Evolutionary conservation across 1,139 yeast genomes (phyloP), one percentile per base, ranked within the genome.

Genomic region (Pichia sp.): DNA sequence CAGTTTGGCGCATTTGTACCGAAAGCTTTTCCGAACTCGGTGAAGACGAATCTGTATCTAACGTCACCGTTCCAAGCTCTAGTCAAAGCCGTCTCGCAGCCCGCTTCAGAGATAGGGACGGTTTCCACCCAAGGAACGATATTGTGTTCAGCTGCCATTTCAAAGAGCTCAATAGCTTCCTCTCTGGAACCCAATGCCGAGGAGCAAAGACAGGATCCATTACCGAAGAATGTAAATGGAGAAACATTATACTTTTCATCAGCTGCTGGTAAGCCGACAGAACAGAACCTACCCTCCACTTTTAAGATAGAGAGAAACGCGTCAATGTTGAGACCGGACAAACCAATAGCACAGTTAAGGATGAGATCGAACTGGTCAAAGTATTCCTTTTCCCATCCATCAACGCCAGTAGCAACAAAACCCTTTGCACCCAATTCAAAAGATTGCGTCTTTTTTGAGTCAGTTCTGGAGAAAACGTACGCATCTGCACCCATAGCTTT

Each of bases 41-140:
- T 71, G 49, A 78, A 64, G 12, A 76, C 77, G 51, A 76, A 71
- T 63, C 86, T 72, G 58, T 77, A 79, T 53, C 74, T 70, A 38
- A 74, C 81, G 46, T 77, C 82, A 51, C 80, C 79, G 16, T 62
- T 51, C 48, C 68, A 66, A 43, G 72, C 63, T 55, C 72, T 69
- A 24, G 68, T 63, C 51, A 73, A 63, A n/a, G 73, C 80, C 46
- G 60, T 62, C 32, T 64, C 60, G 34, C 72, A 71, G 44, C 70
- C 69, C 38, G 62, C 67, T 50, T 69, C 77, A 37, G 66, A 61
- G 42, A 77, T 62, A 32, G 76, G 73, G 33, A 75, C 55, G 20
- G 69, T 64, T 59, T 77, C 82, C 39, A 73, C 66, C 83, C 81
- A 74, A 18, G 80, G 74, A 41, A 63, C 64, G 46, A 75, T 62